Evolutionary conservation across 805 yeast genomes (phyloP), one percentile per base, ranked within the genome.

Genomic region (Candida ficus): DNA sequence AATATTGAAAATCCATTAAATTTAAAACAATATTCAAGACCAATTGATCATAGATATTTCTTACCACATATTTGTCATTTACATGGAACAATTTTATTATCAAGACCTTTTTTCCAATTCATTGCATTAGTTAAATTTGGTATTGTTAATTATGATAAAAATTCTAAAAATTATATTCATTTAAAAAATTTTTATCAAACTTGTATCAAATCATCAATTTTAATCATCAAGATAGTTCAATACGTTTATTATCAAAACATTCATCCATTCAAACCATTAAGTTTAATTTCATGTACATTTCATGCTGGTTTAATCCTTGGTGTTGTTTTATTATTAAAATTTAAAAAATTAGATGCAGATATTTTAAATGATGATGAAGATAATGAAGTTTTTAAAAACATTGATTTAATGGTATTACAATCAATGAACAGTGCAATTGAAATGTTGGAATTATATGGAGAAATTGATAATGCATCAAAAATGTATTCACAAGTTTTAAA

Each of bases 81-180:
- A n/a, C 59, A 58, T 43, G 66, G 64, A 0, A 58, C 67, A 12
- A 53, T 64, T 31, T 42, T 69, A 23, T 50, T 70, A n/a, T 54
- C 69, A 29, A 54, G 70, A 16, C 73, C 75, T 6, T 68, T 68
- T 42, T 66, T 66, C 51, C 61, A 66, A 47, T 65, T 58, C 44
- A 42, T 55, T 27, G 53, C 62, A 14, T 41, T 53, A 19, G 46
- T 46, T 20, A 56, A 53, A 23, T 35, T 56, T 9, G 49, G 49
- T 1, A 32, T 54, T 16, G 48, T 50, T 14, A 38, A 40, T 1
- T 50, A 44, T 33, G 48, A 47, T 23, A 39, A 42, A 3, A 32
- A 35, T 8, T 33, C 46, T 3, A 43, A 49, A 37, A 45, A 51
- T 33, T 33, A 42, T 31, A 38, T 43, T 33, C 52, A 47, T 37